These are phyloP conservation scores for Talaromyces thailandensis DNA, from an alignment of 495 filamentous ascomycete genomes.

Conservation along the genomic window DNA sequence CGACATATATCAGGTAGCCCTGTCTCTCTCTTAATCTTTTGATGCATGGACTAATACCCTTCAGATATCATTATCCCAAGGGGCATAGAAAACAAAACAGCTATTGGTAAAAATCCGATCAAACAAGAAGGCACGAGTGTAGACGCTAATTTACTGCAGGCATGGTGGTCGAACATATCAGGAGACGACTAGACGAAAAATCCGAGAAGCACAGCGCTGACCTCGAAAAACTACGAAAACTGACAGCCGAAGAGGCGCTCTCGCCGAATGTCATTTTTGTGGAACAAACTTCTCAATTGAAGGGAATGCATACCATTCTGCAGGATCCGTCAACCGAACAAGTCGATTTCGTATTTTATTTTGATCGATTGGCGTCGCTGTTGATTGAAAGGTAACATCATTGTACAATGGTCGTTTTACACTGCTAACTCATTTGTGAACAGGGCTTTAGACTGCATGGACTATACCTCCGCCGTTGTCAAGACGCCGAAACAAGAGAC, in stretches of 20 bases:
- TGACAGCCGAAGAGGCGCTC: conserved; percentile 59
- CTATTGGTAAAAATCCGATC: conserved; percentile 58
- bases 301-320: conserved; percentile 84
- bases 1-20: conserved; percentile 57
- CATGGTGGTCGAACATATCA: conserved; percentile 88
- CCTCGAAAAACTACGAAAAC: conserved; percentile 60
- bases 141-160: conserved; percentile 30
- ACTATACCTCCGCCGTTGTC: conserved; percentile 51
- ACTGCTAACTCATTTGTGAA: not conserved
- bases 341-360: conserved; percentile 96
- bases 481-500: conserved; percentile 55
- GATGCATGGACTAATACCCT: not conserved
- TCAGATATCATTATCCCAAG: conserved; percentile 89
- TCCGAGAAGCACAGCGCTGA: conserved; percentile 72
- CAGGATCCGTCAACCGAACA: conserved; percentile 68
- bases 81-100: conserved; percentile 86
- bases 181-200: conserved; percentile 74
- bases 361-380: conserved; percentile 76
- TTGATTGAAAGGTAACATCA: conserved; percentile 66
- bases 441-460: conserved; percentile 64
- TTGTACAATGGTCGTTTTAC: not conserved
- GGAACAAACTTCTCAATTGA: conserved; percentile 64
- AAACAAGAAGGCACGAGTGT: not conserved
- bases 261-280: conserved; percentile 65
- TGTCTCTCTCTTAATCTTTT: not conserved